Evolutionary conservation across 306 rosid species (phyloP).

Genomic region (Canavalia ensiformis): DNA sequence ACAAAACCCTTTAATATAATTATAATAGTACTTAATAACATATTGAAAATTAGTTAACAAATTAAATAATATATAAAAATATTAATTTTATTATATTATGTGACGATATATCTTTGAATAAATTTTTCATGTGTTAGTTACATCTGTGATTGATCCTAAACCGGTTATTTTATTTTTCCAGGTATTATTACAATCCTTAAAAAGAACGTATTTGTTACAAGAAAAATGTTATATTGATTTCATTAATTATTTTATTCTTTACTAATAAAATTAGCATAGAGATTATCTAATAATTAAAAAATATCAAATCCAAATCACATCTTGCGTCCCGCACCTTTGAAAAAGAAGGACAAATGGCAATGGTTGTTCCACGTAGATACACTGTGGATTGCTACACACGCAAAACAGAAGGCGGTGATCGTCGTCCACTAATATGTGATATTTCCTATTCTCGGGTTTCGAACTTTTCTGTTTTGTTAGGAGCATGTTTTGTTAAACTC

Average conservation of each 20-base stretch:
- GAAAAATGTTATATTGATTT: neutral
- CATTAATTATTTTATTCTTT: neutral
- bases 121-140: neutral
- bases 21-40: too few species aligned
- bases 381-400: neutral
- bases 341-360: slow-evolving; percentile 13
- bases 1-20: neutral
- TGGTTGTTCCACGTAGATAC: slow-evolving; percentile 21
- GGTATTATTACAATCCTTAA: neutral
- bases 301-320: slow-evolving; percentile 8
- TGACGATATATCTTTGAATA: neutral
- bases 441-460: neutral
- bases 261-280: neutral
- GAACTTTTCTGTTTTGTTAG: neutral
- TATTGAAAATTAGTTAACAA: neutral
- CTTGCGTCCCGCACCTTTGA: neutral
- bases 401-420: neutral
- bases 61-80: neutral
- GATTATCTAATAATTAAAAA: neutral
- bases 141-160: neutral
- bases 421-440: slow-evolving; percentile 14
- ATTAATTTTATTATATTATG: neutral
- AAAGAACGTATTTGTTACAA: too few species aligned
- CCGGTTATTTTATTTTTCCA: neutral
- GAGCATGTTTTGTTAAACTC: neutral